These are phyloP conservation scores for Mycena chlorophos DNA, from an alignment of 768 basidiomycete species.

Conservation along the genomic window DNA sequence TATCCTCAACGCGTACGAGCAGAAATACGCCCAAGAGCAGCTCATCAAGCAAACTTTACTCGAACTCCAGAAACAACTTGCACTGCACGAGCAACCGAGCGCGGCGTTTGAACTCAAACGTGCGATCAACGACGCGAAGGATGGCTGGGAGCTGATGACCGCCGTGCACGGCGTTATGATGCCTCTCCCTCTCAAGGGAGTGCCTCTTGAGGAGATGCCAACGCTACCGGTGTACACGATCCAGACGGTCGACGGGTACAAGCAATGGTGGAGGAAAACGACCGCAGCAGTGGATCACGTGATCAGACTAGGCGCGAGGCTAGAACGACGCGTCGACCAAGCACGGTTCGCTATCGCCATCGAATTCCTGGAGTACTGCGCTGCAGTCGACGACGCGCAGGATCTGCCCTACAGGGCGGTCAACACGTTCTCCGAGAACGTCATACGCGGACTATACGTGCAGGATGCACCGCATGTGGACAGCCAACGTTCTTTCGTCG, in stretches of 20 bases:
- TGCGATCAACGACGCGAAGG: neutral
- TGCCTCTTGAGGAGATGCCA: constrained; percentile 4
- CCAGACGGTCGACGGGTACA: constrained; percentile 4
- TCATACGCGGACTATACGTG: constrained; percentile 7
- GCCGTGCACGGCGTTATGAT: constrained; percentile 10
- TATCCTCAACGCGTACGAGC: constrained; percentile 12
- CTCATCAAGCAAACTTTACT: constrained; percentile 7
- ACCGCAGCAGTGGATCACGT: constrained; percentile 4
- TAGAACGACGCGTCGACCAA: constrained; percentile 15
- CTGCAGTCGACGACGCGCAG: neutral
- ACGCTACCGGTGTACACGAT: constrained; percentile 11
- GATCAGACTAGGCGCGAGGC: constrained; percentile 3
- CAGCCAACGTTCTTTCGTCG: constrained; percentile 13
- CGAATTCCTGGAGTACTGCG: constrained; percentile 13
- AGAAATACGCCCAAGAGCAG: neutral
- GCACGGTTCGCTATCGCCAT: constrained; percentile 11
- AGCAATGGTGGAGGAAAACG: constrained; percentile 3
- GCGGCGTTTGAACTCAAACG: neutral
- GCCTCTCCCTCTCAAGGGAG: constrained; percentile 4
- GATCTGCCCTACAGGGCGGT: constrained; percentile 12
- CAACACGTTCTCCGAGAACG: constrained; percentile 4
- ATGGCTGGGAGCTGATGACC: constrained; percentile 13
- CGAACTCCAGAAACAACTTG: constrained; percentile 3
- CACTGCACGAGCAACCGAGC: neutral
- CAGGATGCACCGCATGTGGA: constrained; percentile 4